Evolutionary conservation across 116 monocot species (phyloP), one percentile per base, ranked within the genome.

Genomic region (Trichopus zeylanicus): DNA sequence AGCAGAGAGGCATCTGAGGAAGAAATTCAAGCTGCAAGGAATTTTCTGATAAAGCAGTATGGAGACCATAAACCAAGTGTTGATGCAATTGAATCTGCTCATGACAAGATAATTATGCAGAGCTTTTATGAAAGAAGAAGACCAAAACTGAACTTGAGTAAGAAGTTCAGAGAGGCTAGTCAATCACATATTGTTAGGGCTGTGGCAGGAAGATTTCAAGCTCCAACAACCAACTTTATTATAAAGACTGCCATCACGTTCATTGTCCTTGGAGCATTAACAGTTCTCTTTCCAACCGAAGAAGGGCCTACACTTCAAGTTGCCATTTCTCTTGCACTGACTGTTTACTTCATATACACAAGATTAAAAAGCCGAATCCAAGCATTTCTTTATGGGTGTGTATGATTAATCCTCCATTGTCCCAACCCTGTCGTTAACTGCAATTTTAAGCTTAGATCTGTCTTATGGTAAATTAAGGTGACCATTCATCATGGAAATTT

Each of bases 221-320:
- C 84, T 48, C 97, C 97, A 57, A 53, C 81, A 24, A 69, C 29
- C 6, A 78, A 72, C 31, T 24, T 79, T 66, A 73, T 91, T 52
- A 51, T 84, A 63, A 90, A 97, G 84, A 91, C 90, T 25, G 42
- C 76, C 10, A 54, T 67, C 33, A 57, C 78, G 19, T 97, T 90
- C 31, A n/a, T 79, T 15, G 57, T 67, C 20, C 91, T 97, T 54
- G 97, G 81, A 62, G 68, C 68, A 18, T 81, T 97, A 23, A 97
- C 87, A 31, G 79, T 84, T 61, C 57, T 81, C 23, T 97, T 91
- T 79, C 97, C 97, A 24, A 91, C 97, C 13, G 97, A 97, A 78
- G 97, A 97, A 73, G 97, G 97, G n/a, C 97, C 97, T 53, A 97
- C 97, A 55, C 77, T 91, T 52, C 97, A 97, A 87, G 97, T 97